Conservation (phyloP, 1,284 basidiomycete genomes). For the Trichosporon coremiiforme region DNA sequence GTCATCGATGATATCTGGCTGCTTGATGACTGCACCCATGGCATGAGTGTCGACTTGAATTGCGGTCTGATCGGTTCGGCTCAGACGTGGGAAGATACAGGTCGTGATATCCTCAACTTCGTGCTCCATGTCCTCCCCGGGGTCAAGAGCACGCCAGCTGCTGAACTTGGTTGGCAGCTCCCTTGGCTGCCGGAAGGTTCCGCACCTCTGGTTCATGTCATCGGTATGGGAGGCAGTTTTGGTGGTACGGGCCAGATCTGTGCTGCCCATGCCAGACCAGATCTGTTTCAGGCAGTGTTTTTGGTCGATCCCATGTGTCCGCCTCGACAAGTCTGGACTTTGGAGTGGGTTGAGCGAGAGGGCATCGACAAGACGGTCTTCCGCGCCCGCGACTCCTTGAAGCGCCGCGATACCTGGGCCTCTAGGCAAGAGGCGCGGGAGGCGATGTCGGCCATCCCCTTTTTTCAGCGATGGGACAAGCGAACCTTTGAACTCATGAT, state of each 20-base stretch:
- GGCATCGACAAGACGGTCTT: slow-evolving; percentile 12
- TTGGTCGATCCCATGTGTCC: slow-evolving; percentile 64
- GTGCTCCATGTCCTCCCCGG: slow-evolving; percentile 58
- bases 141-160: not conserved
- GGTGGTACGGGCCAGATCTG: slow-evolving; percentile 60
- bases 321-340: slow-evolving; percentile 9
- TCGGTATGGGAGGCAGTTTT: slow-evolving; percentile 65
- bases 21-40: slow-evolving; percentile 75
- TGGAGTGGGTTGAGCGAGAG: not conserved
- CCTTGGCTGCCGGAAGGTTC: slow-evolving; percentile 23
- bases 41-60: slow-evolving; percentile 72
- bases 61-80: slow-evolving; percentile 58
- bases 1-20: slow-evolving; percentile 74
- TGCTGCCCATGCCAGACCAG: slow-evolving; percentile 18
- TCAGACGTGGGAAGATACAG: slow-evolving; percentile 49
- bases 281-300: slow-evolving; percentile 50
- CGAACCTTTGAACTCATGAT: slow-evolving; percentile 62
- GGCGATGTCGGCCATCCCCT: not conserved
- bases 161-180: slow-evolving; percentile 19
- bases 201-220: slow-evolving; percentile 2
- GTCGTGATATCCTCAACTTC: slow-evolving; percentile 54
- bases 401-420: slow-evolving; percentile 24
- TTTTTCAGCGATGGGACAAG: slow-evolving; percentile 23
- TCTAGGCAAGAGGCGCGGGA: slow-evolving; percentile 20
- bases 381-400: slow-evolving; percentile 23